Evolutionary conservation across 306 rosid species (phyloP).

Genomic region (Prunus fruticosa): DNA sequence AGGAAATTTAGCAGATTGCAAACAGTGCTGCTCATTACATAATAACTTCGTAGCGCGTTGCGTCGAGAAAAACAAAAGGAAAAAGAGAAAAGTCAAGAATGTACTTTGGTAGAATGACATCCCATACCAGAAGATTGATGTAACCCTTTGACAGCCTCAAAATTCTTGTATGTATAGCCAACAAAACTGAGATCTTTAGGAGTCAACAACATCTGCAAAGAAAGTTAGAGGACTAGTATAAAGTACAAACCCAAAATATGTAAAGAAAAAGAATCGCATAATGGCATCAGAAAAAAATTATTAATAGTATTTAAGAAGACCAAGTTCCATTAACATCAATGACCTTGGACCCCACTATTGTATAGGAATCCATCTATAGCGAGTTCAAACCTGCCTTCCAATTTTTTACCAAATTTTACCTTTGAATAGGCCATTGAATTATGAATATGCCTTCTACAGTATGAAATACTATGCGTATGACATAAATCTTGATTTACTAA

Average conservation of each 20-base stretch:
- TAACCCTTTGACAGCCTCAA: constrained; percentile 80
- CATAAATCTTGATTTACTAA: neutral
- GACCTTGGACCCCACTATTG: too few relatives aligned
- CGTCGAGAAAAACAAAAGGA: neutral
- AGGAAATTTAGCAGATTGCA: neutral
- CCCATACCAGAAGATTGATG: constrained; percentile 53
- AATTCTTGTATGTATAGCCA: constrained; percentile 94
- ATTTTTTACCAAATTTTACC: too few relatives aligned
- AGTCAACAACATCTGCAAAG: constrained; percentile 62
- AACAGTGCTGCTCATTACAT: neutral
- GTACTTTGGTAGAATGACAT: constrained; percentile 19
- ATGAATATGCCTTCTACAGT: too few relatives aligned
- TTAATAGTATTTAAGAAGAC: too few relatives aligned
- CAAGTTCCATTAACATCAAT: too few relatives aligned
- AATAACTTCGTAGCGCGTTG: neutral
- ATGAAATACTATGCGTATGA: too few relatives aligned
- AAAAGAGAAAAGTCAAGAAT: neutral
- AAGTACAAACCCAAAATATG: neutral
- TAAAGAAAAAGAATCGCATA: neutral
- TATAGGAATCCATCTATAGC: too few relatives aligned
- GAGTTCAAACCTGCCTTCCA: too few relatives aligned
- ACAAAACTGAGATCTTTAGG: constrained; percentile 91
- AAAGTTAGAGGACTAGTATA: constrained; percentile 9
- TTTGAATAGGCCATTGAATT: too few relatives aligned
- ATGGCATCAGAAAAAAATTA: too few relatives aligned